These are phyloP conservation scores for Castanea mollissima DNA, from an alignment of 306 rosid species.

Conservation along the genomic window DNA sequence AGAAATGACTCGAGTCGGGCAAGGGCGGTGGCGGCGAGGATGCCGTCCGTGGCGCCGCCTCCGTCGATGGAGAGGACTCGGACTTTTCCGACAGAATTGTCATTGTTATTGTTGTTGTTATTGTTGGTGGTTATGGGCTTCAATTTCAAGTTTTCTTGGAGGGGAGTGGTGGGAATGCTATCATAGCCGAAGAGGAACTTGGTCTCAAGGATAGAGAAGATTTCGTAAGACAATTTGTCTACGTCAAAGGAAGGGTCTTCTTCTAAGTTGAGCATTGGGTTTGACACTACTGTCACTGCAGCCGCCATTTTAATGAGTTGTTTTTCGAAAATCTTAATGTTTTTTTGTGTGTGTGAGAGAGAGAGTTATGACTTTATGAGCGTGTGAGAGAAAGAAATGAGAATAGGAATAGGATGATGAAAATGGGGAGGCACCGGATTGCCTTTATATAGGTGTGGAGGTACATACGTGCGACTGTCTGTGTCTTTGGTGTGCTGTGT, in stretches of 20 bases:
- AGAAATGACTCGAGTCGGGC: conserved; percentile 63
- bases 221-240: conserved; percentile 85
- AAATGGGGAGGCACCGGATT: conserved; percentile 7
- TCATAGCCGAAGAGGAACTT: conserved; percentile 79
- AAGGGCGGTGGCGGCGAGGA: conserved; percentile 78
- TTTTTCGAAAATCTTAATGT: too few species aligned
- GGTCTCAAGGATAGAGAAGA: conserved; percentile 87
- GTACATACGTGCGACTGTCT: too few species aligned
- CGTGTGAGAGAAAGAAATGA: conserved; percentile 23
- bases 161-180: conserved; percentile 10
- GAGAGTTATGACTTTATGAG: not conserved
- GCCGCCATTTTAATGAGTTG: too few species aligned
- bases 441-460: too few species aligned
- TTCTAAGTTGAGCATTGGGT: too few species aligned
- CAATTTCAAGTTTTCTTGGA: conserved; percentile 11
- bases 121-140: too few species aligned
- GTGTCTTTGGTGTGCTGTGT: too few species aligned
- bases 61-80: conserved; percentile 85
- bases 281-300: too few species aligned
- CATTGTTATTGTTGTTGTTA: not conserved
- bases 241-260: conserved; percentile 32
- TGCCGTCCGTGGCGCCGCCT: conserved; percentile 75
- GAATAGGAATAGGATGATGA: conserved; percentile 28
- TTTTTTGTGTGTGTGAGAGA: conserved; percentile 10
- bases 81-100: conserved; percentile 49